Evolutionary conservation across 2,329 filamentous ascomycete genomes (phyloP).

Genomic region (Pseudophaeomoniella oleicola): DNA sequence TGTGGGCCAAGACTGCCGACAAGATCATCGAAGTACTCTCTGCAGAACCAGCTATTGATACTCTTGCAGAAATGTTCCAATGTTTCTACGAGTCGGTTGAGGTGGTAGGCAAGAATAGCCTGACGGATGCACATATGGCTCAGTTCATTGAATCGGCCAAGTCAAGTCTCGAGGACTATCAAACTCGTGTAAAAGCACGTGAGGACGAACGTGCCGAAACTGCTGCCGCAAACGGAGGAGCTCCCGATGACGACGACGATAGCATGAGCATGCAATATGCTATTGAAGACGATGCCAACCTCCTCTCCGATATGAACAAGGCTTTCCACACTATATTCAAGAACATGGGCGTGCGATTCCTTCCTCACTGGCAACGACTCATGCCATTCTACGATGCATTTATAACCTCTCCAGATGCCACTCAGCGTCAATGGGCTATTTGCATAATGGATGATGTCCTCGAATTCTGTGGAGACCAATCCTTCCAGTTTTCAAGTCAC

Average conservation of each 20-base stretch:
- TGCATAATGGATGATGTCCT: constrained; percentile 98
- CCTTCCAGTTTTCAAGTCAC: constrained; percentile 70
- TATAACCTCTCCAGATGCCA: constrained; percentile 66
- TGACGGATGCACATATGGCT: constrained; percentile 65
- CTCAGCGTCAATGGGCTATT: constrained; percentile 94
- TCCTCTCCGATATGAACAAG: constrained; percentile 99
- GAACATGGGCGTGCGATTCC: constrained; percentile 73
- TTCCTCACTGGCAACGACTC: constrained; percentile 75
- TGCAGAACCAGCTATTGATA: constrained; percentile 90
- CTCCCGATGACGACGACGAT: constrained; percentile 81
- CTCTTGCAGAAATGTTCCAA: constrained; percentile 96
- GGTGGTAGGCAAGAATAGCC: constrained; percentile 73
- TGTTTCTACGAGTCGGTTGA: constrained; percentile 99
- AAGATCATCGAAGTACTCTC: constrained; percentile 88
- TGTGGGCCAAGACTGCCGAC: constrained; percentile 76
- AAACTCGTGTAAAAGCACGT: constrained; percentile 67
- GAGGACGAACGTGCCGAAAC: constrained; percentile 71
- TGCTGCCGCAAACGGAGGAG: constrained; percentile 72
- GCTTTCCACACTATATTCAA: constrained; percentile 99
- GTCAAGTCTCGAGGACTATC: constrained; percentile 83
- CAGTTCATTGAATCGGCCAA: constrained; percentile 77
- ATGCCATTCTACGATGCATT: constrained; percentile 77
- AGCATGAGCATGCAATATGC: constrained; percentile 76
- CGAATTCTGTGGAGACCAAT: constrained; percentile 86
- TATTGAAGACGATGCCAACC: constrained; percentile 91